Percentiles rank a stretch among this genome's conserved stretches.
Evolutionary conservation across 108 stramenopile species (phyloP).

Genomic region (Seminavis robusta): DNA sequence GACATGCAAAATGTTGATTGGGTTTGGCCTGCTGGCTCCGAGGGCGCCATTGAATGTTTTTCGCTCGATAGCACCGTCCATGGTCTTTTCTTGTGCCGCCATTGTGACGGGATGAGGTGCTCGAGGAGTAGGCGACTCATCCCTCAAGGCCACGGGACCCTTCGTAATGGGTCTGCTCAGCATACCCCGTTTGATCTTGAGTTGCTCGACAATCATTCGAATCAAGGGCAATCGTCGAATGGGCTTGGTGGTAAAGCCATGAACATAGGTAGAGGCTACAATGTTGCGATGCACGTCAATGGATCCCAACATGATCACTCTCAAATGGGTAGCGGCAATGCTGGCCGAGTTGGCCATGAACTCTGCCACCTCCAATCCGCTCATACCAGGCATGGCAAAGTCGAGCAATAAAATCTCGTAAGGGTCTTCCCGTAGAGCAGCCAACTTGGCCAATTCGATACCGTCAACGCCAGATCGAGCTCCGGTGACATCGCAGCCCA

Average conservation of each 20-base stretch:
- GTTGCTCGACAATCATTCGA: slow-evolving; percentile 12
- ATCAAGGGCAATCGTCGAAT: slow-evolving; percentile 8
- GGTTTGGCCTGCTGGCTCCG: neutral
- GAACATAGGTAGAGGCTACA: slow-evolving; percentile 7
- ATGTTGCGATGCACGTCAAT: slow-evolving; percentile 11
- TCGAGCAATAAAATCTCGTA: too few species aligned
- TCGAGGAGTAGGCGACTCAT: neutral
- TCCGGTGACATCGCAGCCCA: too few species aligned
- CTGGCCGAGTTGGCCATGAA: neutral
- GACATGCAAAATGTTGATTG: slow-evolving; percentile 1
- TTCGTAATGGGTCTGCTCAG: neutral
- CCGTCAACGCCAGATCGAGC: slow-evolving; percentile 2
- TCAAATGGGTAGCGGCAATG: neutral
- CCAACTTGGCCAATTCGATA: slow-evolving; percentile 5
- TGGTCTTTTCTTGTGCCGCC: too few species aligned
- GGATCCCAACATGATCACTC: slow-evolving; percentile 7
- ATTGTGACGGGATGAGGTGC: too few species aligned
- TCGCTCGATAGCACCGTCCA: too few species aligned
- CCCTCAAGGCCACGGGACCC: neutral
- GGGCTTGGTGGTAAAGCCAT: slow-evolving; percentile 10
- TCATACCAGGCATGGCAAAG: too few species aligned
- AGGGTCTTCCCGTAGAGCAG: neutral
- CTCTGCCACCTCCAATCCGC: too few species aligned
- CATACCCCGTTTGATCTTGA: slow-evolving; percentile 10
- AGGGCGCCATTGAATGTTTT: too few species aligned